Percentiles rank a stretch among this genome's conserved stretches.
phyloP scores from a whole-genome alignment of 768 basidiomycete genomes.

The Wakefieldia striispora region DNA sequence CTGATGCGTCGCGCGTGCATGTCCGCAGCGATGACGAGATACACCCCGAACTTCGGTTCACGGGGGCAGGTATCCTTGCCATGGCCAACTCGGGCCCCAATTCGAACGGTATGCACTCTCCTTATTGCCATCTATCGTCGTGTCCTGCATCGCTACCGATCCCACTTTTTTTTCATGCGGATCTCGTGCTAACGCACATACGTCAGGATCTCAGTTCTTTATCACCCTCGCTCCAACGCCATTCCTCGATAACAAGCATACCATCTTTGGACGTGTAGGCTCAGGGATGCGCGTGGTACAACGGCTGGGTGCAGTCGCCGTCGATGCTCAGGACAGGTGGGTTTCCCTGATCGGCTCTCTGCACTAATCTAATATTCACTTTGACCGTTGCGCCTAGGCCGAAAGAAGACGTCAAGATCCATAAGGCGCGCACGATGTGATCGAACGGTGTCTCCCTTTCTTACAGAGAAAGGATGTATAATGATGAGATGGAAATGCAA shows the following conservation, averaged over 20 bases:
- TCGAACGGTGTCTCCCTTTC: not conserved
- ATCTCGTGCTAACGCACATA: slow-evolving; percentile 14
- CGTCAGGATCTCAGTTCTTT: slow-evolving; percentile 91
- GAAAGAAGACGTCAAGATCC: slow-evolving; percentile 84
- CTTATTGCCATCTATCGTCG: too few relatives aligned
- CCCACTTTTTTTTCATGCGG: not conserved
- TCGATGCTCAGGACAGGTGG: slow-evolving; percentile 84
- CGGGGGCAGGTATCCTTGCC: slow-evolving; percentile 93
- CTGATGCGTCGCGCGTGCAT: not conserved
- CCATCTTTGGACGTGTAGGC: slow-evolving; percentile 88
- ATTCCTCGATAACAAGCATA: slow-evolving; percentile 81
- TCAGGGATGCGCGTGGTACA: slow-evolving; percentile 92
- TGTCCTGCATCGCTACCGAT: too few relatives aligned
- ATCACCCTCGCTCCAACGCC: slow-evolving; percentile 82
- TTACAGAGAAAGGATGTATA: too few relatives aligned
- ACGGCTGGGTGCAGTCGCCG: slow-evolving; percentile 85
- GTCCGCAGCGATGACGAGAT: slow-evolving; percentile 82
- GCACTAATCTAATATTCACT: too few relatives aligned
- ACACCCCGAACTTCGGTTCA: slow-evolving; percentile 87
- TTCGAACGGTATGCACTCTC: slow-evolving; percentile 57
- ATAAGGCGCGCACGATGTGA: slow-evolving; percentile 55
- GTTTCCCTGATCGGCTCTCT: slow-evolving; percentile 22
- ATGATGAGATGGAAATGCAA: too few relatives aligned
- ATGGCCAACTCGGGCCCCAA: slow-evolving; percentile 99
- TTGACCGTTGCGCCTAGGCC: slow-evolving; percentile 34